These are phyloP conservation scores for Heimioporus sp. DNA, from an alignment of 768 basidiomycete genomes.

Conservation along the genomic window DNA sequence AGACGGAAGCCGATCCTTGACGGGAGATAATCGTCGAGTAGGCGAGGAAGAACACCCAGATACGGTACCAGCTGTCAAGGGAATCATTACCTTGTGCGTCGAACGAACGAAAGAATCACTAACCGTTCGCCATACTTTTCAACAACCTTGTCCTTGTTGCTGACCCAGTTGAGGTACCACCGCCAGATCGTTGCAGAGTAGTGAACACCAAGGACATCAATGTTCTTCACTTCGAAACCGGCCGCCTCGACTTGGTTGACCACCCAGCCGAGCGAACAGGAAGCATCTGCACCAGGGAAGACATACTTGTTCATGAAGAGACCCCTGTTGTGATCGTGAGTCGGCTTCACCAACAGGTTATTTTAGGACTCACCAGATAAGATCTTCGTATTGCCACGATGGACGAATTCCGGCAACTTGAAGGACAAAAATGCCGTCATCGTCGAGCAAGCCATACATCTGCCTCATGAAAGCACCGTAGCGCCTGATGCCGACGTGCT, in stretches of 20 bases:
- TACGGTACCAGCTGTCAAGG: conserved; percentile 69
- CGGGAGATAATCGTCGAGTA: conserved; percentile 83
- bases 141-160: conserved; percentile 86
- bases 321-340: conserved; percentile 53
- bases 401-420: conserved; percentile 98
- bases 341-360: background rate
- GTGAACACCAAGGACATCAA: conserved; percentile 97
- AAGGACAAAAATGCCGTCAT: conserved; percentile 91
- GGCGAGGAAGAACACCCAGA: conserved; percentile 97
- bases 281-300: conserved; percentile 98
- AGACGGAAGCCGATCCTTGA: conserved; percentile 89
- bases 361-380: conserved; percentile 67
- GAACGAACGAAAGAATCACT: conserved; percentile 3
- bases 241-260: conserved; percentile 82
- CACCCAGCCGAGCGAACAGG: conserved; percentile 94
- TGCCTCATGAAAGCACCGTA: conserved; percentile 88
- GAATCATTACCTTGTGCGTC: background rate
- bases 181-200: conserved; percentile 87
- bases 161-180: conserved; percentile 98
- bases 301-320: conserved; percentile 98
- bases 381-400: conserved; percentile 97
- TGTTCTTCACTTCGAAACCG: conserved; percentile 95
- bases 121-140: conserved; percentile 84
- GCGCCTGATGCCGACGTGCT: conserved; percentile 96
- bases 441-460: conserved; percentile 90